Evolutionary conservation across 805 yeast species (phyloP).

Genomic region (Nakazawaea siamensis): DNA sequence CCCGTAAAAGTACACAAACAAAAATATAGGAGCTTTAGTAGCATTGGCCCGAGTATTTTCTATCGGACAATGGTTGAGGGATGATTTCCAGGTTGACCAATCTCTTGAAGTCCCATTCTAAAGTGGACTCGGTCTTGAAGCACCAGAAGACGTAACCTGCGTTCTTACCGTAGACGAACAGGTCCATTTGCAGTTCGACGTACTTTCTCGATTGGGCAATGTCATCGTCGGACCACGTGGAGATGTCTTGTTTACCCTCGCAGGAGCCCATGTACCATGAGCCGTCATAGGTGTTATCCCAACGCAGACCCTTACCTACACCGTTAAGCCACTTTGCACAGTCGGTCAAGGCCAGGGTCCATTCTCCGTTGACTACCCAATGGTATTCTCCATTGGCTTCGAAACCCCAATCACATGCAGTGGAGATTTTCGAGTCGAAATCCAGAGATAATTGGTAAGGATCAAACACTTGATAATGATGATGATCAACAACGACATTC

Average conservation of each 20-base stretch:
- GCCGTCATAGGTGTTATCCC: slow-evolving; percentile 39
- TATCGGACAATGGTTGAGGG: slow-evolving; percentile 56
- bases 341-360: slow-evolving; percentile 66
- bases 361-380: slow-evolving; percentile 59
- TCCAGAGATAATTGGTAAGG: slow-evolving; percentile 45
- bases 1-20: no score
- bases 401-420: slow-evolving; percentile 43
- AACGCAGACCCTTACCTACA: slow-evolving; percentile 59
- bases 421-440: slow-evolving; percentile 53
- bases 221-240: slow-evolving; percentile 34
- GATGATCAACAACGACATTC: slow-evolving; percentile 80
- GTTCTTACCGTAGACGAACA: slow-evolving; percentile 22
- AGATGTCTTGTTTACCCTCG: slow-evolving; percentile 25
- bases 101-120: slow-evolving; percentile 58
- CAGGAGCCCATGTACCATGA: slow-evolving; percentile 38
- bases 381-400: slow-evolving; percentile 29
- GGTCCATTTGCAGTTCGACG: slow-evolving; percentile 54
- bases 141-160: slow-evolving; percentile 69
- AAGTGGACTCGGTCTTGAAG: slow-evolving; percentile 55
- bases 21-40: no score
- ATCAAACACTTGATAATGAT: slow-evolving; percentile 84
- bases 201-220: slow-evolving; percentile 39
- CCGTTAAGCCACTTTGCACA: slow-evolving; percentile 68
- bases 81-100: slow-evolving; percentile 43
- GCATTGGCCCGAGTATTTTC: slow-evolving; percentile 69